Conservation (phyloP, 164 flowering plant species). For the Echeveria elegans region DNA sequence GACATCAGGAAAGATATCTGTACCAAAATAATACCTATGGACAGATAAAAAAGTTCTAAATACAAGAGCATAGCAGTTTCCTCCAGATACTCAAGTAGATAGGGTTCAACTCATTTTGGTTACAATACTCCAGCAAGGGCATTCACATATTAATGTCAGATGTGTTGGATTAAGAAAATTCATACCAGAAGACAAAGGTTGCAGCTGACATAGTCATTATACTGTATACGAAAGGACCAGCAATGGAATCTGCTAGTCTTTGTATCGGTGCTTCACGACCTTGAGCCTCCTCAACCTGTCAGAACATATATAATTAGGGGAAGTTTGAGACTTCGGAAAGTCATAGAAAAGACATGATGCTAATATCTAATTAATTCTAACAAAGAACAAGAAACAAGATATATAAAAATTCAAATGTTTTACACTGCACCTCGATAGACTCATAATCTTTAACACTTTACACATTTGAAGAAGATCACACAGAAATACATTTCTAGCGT, state of each 20-base stretch:
- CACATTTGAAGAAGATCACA: background rate
- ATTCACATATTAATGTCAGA: background rate
- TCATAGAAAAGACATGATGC: background rate
- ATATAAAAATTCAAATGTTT: background rate
- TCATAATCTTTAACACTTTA: background rate
- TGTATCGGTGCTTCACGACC: constrained; percentile 94
- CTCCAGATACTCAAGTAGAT: background rate
- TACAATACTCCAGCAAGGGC: background rate
- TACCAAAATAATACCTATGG: constrained; percentile 72
- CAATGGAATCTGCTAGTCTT: constrained; percentile 93
- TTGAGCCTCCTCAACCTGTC: constrained; percentile 95
- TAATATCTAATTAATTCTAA: background rate
- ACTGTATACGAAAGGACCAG: constrained; percentile 92
- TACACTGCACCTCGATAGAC: background rate
- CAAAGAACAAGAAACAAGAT: background rate
- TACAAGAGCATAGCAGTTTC: too few relatives aligned
- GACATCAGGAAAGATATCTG: constrained; percentile 77
- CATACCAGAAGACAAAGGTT: constrained; percentile 90
- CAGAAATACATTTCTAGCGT: background rate
- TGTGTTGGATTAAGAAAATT: constrained; percentile 7
- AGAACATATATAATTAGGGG: background rate
- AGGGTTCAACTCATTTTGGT: too few relatives aligned
- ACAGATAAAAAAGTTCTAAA: background rate
- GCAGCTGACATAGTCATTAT: constrained; percentile 83
- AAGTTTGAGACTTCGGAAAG: background rate